phyloP scores from a whole-genome alignment of 2,329 filamentous ascomycete species.

The Tolypocladium guangdongense region DNA sequence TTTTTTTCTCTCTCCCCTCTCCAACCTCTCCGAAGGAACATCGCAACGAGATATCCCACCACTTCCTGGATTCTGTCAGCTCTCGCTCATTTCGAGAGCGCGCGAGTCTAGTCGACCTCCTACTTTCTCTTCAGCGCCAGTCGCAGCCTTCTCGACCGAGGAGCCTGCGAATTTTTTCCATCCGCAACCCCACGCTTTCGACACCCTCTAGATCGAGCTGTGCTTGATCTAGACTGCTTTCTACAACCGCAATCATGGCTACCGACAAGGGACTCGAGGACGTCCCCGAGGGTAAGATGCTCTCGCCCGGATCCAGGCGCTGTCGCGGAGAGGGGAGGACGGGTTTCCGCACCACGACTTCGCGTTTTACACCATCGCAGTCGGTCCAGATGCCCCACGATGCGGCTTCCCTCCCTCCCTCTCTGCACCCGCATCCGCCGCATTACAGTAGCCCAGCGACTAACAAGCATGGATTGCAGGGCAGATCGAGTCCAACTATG shows the following conservation, averaged over 20 bases:
- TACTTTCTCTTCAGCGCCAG: constrained; percentile 15
- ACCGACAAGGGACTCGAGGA: constrained; percentile 97
- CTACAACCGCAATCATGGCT: constrained; percentile 86
- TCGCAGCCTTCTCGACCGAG: constrained; percentile 22
- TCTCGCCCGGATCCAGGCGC: constrained; percentile 2
- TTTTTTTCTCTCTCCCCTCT: constrained; percentile 21
- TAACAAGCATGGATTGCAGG: constrained; percentile 38
- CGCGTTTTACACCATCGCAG: background rate
- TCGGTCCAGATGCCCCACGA: background rate
- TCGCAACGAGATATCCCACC: constrained; percentile 19
- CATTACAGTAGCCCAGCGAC: background rate
- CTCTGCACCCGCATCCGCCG: background rate
- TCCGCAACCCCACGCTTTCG: constrained; percentile 28
- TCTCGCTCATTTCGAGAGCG: constrained; percentile 35
- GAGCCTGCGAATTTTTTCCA: constrained; percentile 24
- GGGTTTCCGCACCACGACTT: background rate
- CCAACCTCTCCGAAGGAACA: constrained; percentile 19
- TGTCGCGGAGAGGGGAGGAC: background rate
- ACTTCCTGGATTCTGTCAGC: constrained; percentile 30
- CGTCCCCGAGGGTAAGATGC: constrained; percentile 77
- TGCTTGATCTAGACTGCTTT: constrained; percentile 61
- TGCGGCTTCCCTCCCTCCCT: constrained; percentile 1
- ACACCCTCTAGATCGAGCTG: constrained; percentile 58
- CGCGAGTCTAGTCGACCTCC: constrained; percentile 33
- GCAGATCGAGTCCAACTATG: constrained; percentile 99